Percentiles rank a stretch among this genome's conserved stretches.
Evolutionary conservation across 331 rosid genomes (phyloP).

Genomic region (Spiraea crenata): DNA sequence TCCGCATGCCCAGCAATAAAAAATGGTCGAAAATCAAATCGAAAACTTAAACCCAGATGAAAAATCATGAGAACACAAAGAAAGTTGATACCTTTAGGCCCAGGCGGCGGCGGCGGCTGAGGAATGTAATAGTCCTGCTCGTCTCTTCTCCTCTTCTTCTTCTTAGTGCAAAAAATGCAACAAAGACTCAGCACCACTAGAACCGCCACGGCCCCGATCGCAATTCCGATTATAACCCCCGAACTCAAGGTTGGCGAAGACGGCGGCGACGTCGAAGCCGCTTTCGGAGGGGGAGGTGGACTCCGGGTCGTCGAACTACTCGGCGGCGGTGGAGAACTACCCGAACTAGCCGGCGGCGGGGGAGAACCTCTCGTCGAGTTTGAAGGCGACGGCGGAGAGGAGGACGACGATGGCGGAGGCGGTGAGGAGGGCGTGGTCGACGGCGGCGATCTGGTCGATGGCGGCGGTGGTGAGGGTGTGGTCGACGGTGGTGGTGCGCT

Average conservation of each 20-base stretch:
- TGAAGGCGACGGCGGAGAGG: constrained; percentile 22
- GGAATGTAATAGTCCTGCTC: constrained; percentile 54
- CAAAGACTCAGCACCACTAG: constrained; percentile 53
- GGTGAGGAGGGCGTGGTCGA: constrained; percentile 25
- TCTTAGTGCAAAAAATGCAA: constrained; percentile 64
- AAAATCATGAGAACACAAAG: background rate
- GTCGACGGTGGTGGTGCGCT: constrained; percentile 23
- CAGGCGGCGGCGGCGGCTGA: constrained; percentile 48
- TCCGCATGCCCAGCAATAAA: background rate
- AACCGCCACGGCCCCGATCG: constrained; percentile 69
- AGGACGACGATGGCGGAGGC: constrained; percentile 22
- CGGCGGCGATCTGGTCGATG: constrained; percentile 29
- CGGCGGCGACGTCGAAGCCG: constrained; percentile 31
- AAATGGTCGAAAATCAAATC: background rate
- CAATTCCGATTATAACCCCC: constrained; percentile 68
- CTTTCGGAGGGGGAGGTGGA: constrained; percentile 46
- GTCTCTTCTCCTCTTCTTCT: constrained; percentile 73
- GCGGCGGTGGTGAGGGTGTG: constrained; percentile 30
- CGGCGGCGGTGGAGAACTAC: constrained; percentile 27
- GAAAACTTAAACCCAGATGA: background rate
- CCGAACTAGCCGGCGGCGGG: constrained; percentile 33
- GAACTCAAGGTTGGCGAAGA: constrained; percentile 39
- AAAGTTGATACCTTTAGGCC: constrained; percentile 61
- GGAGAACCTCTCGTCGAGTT: constrained; percentile 32
- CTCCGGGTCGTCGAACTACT: constrained; percentile 20